phyloP scores from a whole-genome alignment of 2,329 filamentous ascomycete genomes.

The Daldinia sp. region DNA sequence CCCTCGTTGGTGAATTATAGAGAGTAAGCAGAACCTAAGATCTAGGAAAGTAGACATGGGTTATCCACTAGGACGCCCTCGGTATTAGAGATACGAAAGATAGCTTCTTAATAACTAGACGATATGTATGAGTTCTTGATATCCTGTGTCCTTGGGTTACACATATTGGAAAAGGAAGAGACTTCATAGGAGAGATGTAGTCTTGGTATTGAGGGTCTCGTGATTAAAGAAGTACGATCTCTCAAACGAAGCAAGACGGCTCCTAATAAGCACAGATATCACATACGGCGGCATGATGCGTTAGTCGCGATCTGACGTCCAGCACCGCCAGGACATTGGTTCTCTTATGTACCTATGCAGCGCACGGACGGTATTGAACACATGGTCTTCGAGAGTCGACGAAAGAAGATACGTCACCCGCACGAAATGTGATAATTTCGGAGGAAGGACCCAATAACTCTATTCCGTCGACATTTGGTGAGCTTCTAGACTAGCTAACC shows the following conservation, averaged over 20 bases:
- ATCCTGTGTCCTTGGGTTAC: background rate
- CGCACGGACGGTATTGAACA: slow-evolving; percentile 21
- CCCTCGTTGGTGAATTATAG: too few species aligned
- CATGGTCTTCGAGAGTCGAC: slow-evolving; percentile 13
- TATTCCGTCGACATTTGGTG: background rate
- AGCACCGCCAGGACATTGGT: slow-evolving; percentile 3
- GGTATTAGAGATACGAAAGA: background rate
- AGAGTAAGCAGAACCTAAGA: background rate
- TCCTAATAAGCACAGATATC: slow-evolving; percentile 2
- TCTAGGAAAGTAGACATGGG: background rate
- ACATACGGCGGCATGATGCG: background rate
- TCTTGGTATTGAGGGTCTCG: background rate
- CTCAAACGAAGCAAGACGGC: background rate
- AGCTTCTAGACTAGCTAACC: slow-evolving; percentile 25
- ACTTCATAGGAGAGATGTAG: background rate
- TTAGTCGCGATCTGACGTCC: slow-evolving; percentile 14
- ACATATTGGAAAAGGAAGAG: background rate
- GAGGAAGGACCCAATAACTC: slow-evolving; percentile 12
- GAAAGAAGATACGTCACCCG: slow-evolving; percentile 20
- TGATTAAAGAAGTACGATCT: background rate
- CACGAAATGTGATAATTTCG: background rate
- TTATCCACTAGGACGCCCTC: background rate
- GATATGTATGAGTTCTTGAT: background rate
- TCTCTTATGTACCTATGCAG: slow-evolving; percentile 13
- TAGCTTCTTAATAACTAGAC: background rate